Evolutionary conservation across 2,329 filamentous ascomycete species (phyloP), one percentile per base, ranked within the genome.

Genomic region (Stagonosporopsis cucurbitacearum): DNA sequence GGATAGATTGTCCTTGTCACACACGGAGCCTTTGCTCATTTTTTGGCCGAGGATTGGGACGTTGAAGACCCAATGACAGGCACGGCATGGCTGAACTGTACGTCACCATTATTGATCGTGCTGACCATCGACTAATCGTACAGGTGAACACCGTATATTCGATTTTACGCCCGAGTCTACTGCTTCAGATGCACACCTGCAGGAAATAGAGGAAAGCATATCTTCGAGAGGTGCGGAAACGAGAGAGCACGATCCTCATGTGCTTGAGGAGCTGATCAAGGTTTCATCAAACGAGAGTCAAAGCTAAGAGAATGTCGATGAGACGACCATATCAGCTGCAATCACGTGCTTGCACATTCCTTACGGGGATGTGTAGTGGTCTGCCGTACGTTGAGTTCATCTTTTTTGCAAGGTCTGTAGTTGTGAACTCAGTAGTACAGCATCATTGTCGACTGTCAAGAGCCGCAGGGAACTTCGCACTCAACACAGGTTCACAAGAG

Each of bases 21-120:
- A 3, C 92, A 96, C 67, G 92, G 92, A 1, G 90, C 89, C 1
- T 90, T 93, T 65, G 72, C 96, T 66, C 92, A 96, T 73, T 96
- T 91, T 67, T 78, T 96, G 60, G 95, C 91, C 0, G 85, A 92
- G 63, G 92, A 96, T 68, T 96, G 88, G 86, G 61, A 70, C 36
- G 68, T 69, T 12, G 62, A 56, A 12, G 65, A 73, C 42, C 66
- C 69, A 1, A 69, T 72, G 67, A 64, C 57, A 1, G 60, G 65
- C 28, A 73, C 66, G 12, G 68, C 71, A 22, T 75, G 69, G 54
- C 50, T 63, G 11, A 75, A 75, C 45, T 75, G 73, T 67, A 49
- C 8, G 64, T 65, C 11, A 19, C 13, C 8, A 4, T 33, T 46
- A 33, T 20, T 26, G 23, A 7, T 19, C 6, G 12, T 28, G 11